Base-by-base conservation (phyloP, 176 grass and related monocot genomes). In the Guadua angustifolia region DNA sequence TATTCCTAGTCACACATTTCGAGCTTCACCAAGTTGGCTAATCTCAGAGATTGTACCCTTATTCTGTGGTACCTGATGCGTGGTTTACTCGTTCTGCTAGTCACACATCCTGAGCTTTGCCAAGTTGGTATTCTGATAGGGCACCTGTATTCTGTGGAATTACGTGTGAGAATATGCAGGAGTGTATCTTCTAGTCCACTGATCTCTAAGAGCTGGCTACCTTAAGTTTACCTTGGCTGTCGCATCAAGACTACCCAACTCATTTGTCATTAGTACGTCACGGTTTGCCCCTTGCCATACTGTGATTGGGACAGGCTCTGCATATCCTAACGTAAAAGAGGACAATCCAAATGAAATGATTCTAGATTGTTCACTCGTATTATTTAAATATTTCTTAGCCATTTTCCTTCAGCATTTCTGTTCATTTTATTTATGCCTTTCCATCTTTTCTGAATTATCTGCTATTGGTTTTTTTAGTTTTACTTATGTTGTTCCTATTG, bases 1-100 rank as follows among this genome's bases (percentile, higher is more conserved):
- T 84, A 21, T 85, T 81, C 42, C 62, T 85, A 43, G 62, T 89
- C 82, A 85, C 88, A 71, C 88, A 89, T 62, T 77, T 85, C 40
- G 73, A 76, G 36, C 82, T 43, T 84, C 11, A 22, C 25, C 44
- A 55, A 64, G 39, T 85, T 89, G 12, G 77, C 69, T 85, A 55
- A 76, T 81, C 70, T 6, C 7, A 44, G 11, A 51, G 15, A 3
- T 9, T 75, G 14, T 44, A 16, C 49, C 21, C 52, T 25, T 78
- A 35, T 64, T 84, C 67, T 66, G 26, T 36, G 56, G 74, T 19
- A 32, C 25, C 32, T 57, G 24, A 55, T 66, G 68, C 57, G 19
- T 65, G 57, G 40, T 78, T 88, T 79, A 79, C 38, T 73, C 15
- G 7, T 11, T 18, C 59, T 80, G n/a, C 26, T 67, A 65, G 57